Evolutionary conservation across 805 yeast genomes (phyloP), one percentile per base, ranked within the genome.

Genomic region (Torulaspora gathmanii): DNA sequence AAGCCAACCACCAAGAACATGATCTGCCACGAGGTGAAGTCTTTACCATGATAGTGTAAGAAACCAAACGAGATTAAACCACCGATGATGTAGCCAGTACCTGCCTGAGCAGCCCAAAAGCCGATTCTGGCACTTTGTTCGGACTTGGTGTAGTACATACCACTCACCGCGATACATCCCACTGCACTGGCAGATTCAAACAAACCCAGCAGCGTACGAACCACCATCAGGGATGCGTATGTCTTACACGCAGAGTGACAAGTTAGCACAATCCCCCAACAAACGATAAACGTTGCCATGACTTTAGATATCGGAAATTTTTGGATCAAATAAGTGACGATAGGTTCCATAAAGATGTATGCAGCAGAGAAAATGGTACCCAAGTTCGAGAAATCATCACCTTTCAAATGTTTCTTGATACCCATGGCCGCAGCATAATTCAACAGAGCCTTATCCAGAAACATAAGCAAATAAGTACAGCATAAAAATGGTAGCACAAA

Each of bases 371-470:
- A 71, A 13, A 77, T 75, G 1, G 83, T 77, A 26, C 78, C 74
- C 40, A 78, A 57, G 52, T 77, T 71, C 17, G 79, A 73, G 54
- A 72, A 78, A 40, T 79, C 75, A 33, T 76, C 69, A 5, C 72
- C 67, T 30, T 66, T 64, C 49, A 78, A 65, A 53, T 77, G 70
- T 2, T 67, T 58, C 54, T 73, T 75, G 52, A 80, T 77, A 0
- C 84, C 84, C 83, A 80, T 76, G 1, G 80, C 79, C 12, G 81
- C 81, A 2, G 85, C 81, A 55, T 79, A 78, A 50, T 79, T 79
- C 31, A 77, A 61, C 40, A 80, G 61, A n/a, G 77, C 70, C 54
- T 80, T 80, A 52, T 80, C 86, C 45, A 79, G 63, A 52, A 77
- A 77, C 64, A 79, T 82, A 13, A 79, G 61, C 45, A 79, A 72